Evolutionary conservation across 2,329 filamentous ascomycete genomes (phyloP).

Genomic region (Endocalyx cinctus): DNA sequence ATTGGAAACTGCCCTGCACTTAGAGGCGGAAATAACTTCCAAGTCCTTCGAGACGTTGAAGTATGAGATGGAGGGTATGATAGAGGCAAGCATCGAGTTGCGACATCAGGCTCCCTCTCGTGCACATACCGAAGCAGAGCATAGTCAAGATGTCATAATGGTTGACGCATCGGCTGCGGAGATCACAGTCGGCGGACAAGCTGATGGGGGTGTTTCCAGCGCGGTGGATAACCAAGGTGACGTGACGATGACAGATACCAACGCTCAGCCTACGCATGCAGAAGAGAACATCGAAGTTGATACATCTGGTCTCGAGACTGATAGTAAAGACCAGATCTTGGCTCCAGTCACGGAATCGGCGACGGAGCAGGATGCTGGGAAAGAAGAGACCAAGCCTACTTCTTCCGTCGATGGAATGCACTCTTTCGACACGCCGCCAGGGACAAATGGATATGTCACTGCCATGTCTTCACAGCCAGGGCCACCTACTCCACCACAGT

Average conservation of each 20-base stretch:
- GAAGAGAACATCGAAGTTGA: conserved; percentile 43
- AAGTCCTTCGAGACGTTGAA: conserved; percentile 66
- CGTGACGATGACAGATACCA: conserved; percentile 31
- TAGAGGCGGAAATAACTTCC: conserved; percentile 75
- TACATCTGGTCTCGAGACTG: conserved; percentile 32
- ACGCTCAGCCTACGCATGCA: conserved; percentile 30
- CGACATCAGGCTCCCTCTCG: conserved; percentile 33
- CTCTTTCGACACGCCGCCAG: conserved; percentile 41
- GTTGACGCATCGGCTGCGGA: conserved; percentile 43
- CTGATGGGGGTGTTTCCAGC: conserved; percentile 21
- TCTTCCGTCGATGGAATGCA: conserved; percentile 24
- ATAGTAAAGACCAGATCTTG: conserved; percentile 22
- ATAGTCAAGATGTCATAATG: conserved; percentile 46
- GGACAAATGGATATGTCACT: conserved; percentile 41
- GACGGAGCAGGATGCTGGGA: conserved; percentile 22
- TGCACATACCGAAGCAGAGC: conserved; percentile 35
- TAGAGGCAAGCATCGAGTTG: conserved; percentile 63
- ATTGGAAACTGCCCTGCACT: conserved; percentile 69
- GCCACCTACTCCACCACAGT: conserved; percentile 65
- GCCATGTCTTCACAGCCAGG: conserved; percentile 29
- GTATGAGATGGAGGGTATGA: conserved; percentile 67
- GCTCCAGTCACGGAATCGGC: conserved; percentile 24
- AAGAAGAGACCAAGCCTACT: conserved; percentile 17
- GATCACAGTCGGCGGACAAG: conserved; percentile 38
- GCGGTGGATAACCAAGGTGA: conserved; percentile 33